Conservation (phyloP, 2,329 filamentous ascomycete species). For the Dissoconium aciculare region DNA sequence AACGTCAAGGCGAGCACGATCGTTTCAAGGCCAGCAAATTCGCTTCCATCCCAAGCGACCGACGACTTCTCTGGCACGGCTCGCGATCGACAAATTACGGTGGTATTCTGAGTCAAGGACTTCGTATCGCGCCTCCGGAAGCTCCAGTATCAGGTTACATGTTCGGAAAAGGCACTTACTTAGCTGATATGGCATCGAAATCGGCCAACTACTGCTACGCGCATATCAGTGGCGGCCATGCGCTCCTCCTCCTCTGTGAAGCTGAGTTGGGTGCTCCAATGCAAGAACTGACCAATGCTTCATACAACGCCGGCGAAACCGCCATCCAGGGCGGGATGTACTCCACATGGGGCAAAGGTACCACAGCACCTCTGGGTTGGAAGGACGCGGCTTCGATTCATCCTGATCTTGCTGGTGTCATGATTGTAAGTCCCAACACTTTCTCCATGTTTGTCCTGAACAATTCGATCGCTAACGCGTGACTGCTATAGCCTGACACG, state of each 20-base stretch:
- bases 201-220: slow-evolving; percentile 60
- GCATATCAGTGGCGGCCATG: slow-evolving; percentile 39
- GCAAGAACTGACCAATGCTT: slow-evolving; percentile 43
- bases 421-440: slow-evolving; percentile 48
- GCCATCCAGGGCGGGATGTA: slow-evolving; percentile 46
- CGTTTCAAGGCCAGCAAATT: slow-evolving; percentile 48
- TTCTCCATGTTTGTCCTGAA: neutral
- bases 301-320: slow-evolving; percentile 48
- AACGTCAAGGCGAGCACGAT: slow-evolving; percentile 55
- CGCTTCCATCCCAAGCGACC: slow-evolving; percentile 43
- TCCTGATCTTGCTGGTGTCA: slow-evolving; percentile 48
- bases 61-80: slow-evolving; percentile 75
- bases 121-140: slow-evolving; percentile 78
- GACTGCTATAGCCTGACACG: slow-evolving; percentile 14
- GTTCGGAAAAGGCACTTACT: slow-evolving; percentile 82
- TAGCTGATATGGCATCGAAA: slow-evolving; percentile 81
- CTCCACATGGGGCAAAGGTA: slow-evolving; percentile 58
- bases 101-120: slow-evolving; percentile 72
- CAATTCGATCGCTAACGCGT: neutral
- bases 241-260: slow-evolving; percentile 68
- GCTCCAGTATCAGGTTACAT: slow-evolving; percentile 52
- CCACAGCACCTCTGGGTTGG: slow-evolving; percentile 51
- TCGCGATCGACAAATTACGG: slow-evolving; percentile 72
- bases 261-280: slow-evolving; percentile 67
- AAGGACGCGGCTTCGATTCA: slow-evolving; percentile 59